A percentile compares a stretch with the other conserved stretches of the same genome.
Evolutionary conservation across 306 rosid species (phyloP).

Genomic region (Adenanthera pavonina): DNA sequence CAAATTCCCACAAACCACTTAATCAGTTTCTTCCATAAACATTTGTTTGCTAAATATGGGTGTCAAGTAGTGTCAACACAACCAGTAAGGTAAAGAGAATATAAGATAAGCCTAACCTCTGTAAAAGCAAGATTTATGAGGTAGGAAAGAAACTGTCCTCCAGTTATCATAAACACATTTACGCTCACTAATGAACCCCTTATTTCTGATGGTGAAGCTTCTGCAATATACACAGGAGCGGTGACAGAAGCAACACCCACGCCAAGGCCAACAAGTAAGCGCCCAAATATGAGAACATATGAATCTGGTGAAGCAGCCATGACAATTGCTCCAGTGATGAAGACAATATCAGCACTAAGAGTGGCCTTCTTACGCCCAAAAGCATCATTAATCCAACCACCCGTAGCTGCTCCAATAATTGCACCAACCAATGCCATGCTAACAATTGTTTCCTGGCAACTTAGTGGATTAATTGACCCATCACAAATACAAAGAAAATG

Average conservation of each 20-base stretch:
- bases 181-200: constrained; percentile 28
- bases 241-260: constrained; percentile 47
- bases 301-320: constrained; percentile 69
- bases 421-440: constrained; percentile 79
- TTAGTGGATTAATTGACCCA: neutral
- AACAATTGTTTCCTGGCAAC: constrained; percentile 63
- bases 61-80: constrained; percentile 5
- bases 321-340: constrained; percentile 60
- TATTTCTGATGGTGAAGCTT: constrained; percentile 26
- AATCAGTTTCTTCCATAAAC: constrained; percentile 30
- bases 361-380: constrained; percentile 75
- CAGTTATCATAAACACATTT: constrained; percentile 24
- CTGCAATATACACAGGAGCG: constrained; percentile 22
- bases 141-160: constrained; percentile 26
- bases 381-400: constrained; percentile 73
- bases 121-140: constrained; percentile 24
- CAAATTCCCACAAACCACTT: constrained; percentile 3
- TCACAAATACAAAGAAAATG: neutral
- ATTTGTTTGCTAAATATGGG: neutral
- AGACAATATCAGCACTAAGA: constrained; percentile 58
- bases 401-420: constrained; percentile 64
- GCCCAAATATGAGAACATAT: constrained; percentile 49
- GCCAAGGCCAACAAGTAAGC: constrained; percentile 67
- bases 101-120: constrained; percentile 31
- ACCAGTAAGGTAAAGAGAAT: constrained; percentile 24